Conservation (phyloP, 2,329 filamentous ascomycete species). For the Xylariaceae sp. region DNA sequence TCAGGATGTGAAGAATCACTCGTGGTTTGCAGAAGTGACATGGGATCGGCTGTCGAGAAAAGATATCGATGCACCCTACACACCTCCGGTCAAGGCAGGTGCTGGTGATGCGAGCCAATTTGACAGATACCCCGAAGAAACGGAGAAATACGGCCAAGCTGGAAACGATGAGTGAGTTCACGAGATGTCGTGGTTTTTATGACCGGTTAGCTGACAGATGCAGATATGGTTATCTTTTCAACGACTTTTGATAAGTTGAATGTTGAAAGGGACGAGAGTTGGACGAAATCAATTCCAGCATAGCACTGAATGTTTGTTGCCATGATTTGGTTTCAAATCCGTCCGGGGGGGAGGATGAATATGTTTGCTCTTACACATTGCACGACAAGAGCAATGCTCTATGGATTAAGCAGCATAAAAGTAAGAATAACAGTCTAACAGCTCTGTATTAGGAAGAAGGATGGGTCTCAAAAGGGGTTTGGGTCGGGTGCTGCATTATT, state of each 20-base stretch:
- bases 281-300: too few relatives aligned
- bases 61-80: constrained; percentile 97
- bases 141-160: constrained; percentile 77
- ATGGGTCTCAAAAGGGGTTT: too few relatives aligned
- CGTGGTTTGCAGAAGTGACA: constrained; percentile 96
- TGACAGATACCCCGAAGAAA: constrained; percentile 96
- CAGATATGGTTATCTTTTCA: constrained; percentile 71
- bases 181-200: not conserved
- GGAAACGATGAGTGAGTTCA: constrained; percentile 80
- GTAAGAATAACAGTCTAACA: too few relatives aligned
- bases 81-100: constrained; percentile 89
- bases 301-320: too few relatives aligned
- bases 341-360: too few relatives aligned
- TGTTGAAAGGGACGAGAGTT: too few relatives aligned
- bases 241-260: constrained; percentile 63
- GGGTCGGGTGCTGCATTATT: too few relatives aligned
- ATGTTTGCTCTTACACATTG: too few relatives aligned
- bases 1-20: constrained; percentile 89
- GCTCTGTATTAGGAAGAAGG: too few relatives aligned
- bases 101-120: constrained; percentile 96
- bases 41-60: constrained; percentile 94
- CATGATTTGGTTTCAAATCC: too few relatives aligned
- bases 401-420: too few relatives aligned
- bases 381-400: too few relatives aligned
- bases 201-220: constrained; percentile 7